Conservation (phyloP, 176 grass and related monocot species). For the Aegilops speltoides region DNA sequence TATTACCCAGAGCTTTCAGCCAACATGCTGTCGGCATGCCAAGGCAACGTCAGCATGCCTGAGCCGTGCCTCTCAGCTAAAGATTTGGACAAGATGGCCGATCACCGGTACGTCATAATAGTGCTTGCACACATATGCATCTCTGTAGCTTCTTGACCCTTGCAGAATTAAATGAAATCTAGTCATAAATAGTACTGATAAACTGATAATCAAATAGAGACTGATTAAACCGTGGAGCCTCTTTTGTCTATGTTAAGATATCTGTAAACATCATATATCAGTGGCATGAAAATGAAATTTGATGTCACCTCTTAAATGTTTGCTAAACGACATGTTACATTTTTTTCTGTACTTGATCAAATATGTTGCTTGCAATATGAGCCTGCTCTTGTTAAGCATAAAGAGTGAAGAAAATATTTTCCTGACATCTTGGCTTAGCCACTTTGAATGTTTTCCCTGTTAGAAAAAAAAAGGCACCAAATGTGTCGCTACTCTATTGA, state of each 20-base stretch:
- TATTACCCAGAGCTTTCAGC: conserved; percentile 49
- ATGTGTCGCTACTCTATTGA: not conserved
- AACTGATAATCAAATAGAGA: not conserved
- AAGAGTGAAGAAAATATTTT: not conserved
- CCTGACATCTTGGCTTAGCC: not conserved
- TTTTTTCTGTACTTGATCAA: not conserved
- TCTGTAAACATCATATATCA: not conserved
- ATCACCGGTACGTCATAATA: conserved; percentile 50
- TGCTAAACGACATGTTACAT: not conserved
- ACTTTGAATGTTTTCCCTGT: not conserved
- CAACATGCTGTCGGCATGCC: conserved; percentile 59
- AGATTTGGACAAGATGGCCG: conserved; percentile 53
- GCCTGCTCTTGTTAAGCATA: not conserved
- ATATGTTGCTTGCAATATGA: not conserved
- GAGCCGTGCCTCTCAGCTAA: conserved; percentile 45
- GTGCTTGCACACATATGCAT: not conserved
- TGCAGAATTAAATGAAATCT: not conserved
- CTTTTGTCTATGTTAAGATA: not conserved
- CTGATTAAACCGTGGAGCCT: not conserved
- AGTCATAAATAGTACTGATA: not conserved
- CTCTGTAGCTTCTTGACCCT: not conserved
- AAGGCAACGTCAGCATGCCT: conserved; percentile 33
- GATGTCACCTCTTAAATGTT: not conserved
- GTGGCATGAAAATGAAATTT: conserved; percentile 19
- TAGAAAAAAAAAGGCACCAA: not conserved